Base-by-base conservation (phyloP, 306 rosid genomes). In the Gillenia trifoliata region DNA sequence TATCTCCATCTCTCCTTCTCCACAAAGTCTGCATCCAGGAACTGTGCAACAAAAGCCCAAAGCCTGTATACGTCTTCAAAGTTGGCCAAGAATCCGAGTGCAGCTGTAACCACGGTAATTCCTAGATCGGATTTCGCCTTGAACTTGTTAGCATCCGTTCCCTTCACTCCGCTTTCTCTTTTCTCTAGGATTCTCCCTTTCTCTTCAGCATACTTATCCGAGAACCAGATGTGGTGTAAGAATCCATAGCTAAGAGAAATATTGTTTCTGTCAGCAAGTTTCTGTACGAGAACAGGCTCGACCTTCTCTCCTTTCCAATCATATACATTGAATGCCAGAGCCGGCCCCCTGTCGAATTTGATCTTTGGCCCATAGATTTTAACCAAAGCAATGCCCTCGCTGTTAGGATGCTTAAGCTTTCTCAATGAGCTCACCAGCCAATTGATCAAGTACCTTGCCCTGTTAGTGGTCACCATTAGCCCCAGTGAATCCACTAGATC, bases 1-100 rank as follows among this genome's bases (percentile, higher is more conserved):
- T 94, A 94, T 88, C 96, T 91, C 98, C 97, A 94, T 38, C 97
- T 79, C 74, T 91, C 98, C 77, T 94, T 94, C 83, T 94, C 97
- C 64, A 94, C 95, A 78, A 90, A 94, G 65, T 94, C 98, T 54
- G 97, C 96, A 78, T 91, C 97, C 77, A 94, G 87, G 75, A 94
- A 94, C 82, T 81, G 84, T 41, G 98, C 97, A 72, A 94, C 86
- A 78, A 94, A 94, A 26, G 84, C 87, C 98, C 98, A 94, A 31
- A 94, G 93, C 80, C 85, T 86, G 78, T 91, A 94, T 0, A 73
- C 57, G 69, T 94, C 97, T 77, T 88, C 93, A 74, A 94, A 94
- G 81, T 89, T 86, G 22, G 92, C 87, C 71, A 92, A 70, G 75
- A 91, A 91, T 11, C 97, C 95, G 29, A 94, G 83, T 70, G 97